Conservation (phyloP, 805 yeast genomes). For the Grigorovia humatica region DNA sequence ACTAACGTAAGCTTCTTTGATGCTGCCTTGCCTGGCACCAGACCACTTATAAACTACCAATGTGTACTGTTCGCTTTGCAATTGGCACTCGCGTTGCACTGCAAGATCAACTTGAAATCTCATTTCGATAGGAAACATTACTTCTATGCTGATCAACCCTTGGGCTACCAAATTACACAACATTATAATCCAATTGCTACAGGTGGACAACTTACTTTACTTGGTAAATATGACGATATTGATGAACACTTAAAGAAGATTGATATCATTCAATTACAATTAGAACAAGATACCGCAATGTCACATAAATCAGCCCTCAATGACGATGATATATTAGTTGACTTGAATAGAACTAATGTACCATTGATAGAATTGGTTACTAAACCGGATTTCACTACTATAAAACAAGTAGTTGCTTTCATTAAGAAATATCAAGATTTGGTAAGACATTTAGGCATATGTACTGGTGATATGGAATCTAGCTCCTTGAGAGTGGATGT, state of each 20-base stretch:
- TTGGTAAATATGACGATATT: slow-evolving; percentile 44
- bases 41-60: slow-evolving; percentile 69
- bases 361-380: slow-evolving; percentile 90
- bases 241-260: slow-evolving; percentile 37
- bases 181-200: slow-evolving; percentile 69
- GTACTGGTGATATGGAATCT: slow-evolving; percentile 84
- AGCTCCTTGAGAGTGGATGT: slow-evolving; percentile 96
- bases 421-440: slow-evolving; percentile 70
- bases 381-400: slow-evolving; percentile 65
- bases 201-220: slow-evolving; percentile 48
- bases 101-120: slow-evolving; percentile 44
- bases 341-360: slow-evolving; percentile 73
- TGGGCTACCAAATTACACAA: slow-evolving; percentile 94
- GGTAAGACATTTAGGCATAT: slow-evolving; percentile 57
- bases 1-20: slow-evolving; percentile 68
- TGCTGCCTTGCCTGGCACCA: slow-evolving; percentile 85
- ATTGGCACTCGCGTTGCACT: slow-evolving; percentile 61
- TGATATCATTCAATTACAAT: slow-evolving; percentile 67
- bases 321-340: slow-evolving; percentile 34
- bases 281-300: slow-evolving; percentile 94
- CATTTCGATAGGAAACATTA: slow-evolving; percentile 91
- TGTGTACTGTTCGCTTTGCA: slow-evolving; percentile 61
- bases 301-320: slow-evolving; percentile 32
- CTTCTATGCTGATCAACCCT: slow-evolving; percentile 92
- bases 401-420: slow-evolving; percentile 65